Evolutionary conservation across 116 monocot genomes (phyloP).

Genomic region (Trichopus zeylanicus): DNA sequence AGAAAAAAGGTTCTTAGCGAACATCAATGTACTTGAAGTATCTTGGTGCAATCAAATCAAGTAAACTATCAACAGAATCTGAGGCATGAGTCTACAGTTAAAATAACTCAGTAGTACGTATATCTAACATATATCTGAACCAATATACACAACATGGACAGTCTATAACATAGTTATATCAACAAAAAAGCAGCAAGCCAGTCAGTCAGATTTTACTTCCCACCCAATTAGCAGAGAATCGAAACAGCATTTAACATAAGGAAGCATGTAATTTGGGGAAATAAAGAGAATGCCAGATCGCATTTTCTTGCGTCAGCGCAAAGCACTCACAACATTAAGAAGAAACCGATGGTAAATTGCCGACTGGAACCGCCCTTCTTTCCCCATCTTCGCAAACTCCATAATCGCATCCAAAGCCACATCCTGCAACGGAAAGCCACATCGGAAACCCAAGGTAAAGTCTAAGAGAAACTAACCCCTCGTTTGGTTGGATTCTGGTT

Average conservation of each 20-base stretch:
- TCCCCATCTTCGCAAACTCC: conserved; percentile 90
- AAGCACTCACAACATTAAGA: conserved; percentile 45
- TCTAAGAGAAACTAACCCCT: neutral
- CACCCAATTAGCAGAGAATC: no score
- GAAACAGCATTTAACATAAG: no score
- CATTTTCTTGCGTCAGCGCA: neutral
- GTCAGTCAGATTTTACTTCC: no score
- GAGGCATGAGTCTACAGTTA: conserved; percentile 39
- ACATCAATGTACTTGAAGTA: conserved; percentile 81
- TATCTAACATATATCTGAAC: neutral
- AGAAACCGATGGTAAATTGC: conserved; percentile 69
- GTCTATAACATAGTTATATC: neutral
- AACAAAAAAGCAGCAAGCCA: no score
- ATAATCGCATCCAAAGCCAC: conserved; percentile 69
- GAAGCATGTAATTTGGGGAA: no score
- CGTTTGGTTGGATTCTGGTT: no score
- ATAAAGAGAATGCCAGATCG: neutral
- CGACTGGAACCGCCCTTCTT: conserved; percentile 56
- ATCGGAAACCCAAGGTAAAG: neutral
- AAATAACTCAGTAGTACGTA: conserved; percentile 1
- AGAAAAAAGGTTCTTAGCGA: conserved; percentile 30
- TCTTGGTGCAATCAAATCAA: conserved; percentile 46
- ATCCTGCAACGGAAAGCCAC: conserved; percentile 34
- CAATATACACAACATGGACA: neutral
- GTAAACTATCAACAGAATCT: conserved; percentile 31